Conservation (phyloP, 768 basidiomycete species). For the Nevesoporus exiguus region DNA sequence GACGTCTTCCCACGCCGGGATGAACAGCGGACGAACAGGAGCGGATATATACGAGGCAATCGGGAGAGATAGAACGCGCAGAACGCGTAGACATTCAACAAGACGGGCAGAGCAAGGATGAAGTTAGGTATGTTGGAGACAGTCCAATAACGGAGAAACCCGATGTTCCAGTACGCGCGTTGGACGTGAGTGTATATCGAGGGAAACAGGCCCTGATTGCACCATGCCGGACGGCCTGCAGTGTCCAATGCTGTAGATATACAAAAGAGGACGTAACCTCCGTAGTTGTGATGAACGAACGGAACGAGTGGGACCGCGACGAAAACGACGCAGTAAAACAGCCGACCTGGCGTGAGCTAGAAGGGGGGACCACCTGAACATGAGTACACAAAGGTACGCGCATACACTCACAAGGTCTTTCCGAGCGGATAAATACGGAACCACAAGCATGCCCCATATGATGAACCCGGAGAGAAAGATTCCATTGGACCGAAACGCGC, state of each 20-base stretch:
- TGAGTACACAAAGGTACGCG: neutral
- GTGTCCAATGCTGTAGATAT: conserved; percentile 1
- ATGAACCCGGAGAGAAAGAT: conserved; percentile 74
- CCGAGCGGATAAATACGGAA: conserved; percentile 43
- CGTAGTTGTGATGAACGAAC: conserved; percentile 67
- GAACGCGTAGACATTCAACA: conserved; percentile 44
- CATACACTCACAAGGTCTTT: conserved; percentile 28
- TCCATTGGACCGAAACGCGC: conserved; percentile 74
- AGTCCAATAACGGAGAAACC: conserved; percentile 87
- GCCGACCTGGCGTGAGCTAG: conserved; percentile 34
- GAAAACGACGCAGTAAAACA: conserved; percentile 40
- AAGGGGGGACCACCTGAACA: neutral
- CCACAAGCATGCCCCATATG: conserved; percentile 64
- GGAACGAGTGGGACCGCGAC: conserved; percentile 54
- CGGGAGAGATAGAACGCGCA: conserved; percentile 24
- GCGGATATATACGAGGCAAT: conserved; percentile 3
- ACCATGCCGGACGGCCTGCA: conserved; percentile 53
- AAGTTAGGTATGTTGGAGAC: conserved; percentile 84
- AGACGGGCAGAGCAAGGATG: conserved; percentile 68
- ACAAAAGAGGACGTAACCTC: conserved; percentile 71
- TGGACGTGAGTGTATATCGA: conserved; percentile 84
- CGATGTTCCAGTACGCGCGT: conserved; percentile 79
- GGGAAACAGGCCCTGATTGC: conserved; percentile 47
- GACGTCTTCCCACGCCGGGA: conserved; percentile 3
- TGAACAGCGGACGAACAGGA: neutral